Base-by-base conservation (phyloP, 1,139 yeast species). In the Suhomyces anneliseae region DNA sequence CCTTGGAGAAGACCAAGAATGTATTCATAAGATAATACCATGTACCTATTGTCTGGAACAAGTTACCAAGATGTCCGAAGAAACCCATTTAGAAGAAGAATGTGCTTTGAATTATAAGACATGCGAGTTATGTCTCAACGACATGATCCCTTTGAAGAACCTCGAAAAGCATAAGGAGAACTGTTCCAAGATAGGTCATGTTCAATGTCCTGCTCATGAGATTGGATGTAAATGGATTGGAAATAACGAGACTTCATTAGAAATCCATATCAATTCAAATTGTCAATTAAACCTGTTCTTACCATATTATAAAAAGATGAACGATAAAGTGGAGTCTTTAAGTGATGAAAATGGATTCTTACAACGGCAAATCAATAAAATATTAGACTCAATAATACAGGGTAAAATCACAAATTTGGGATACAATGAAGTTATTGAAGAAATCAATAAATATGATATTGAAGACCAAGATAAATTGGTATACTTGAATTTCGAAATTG, bases 331-430 rank as follows among this genome's bases (percentile, higher is more conserved):
- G 34, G 50, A 44, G n/a, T 35, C 43, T 6, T 40, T 51, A 11
- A 46, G 48, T n/a, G 39, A 39, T 2, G 63, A 61, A 29, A 61
- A 74, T 47, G 47, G 45, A n/a, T 64, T 60, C 44, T 56, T 74
- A 36, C 79, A 73, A 46, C 55, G 61, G 31, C 83, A 79, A 55
- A 65, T 80, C 38, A 70, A 77, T 42, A 70, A 70, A 45, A 72
- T 80, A 3, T 61, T 79, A 50, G 77, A 75, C 54, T 74, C 79
- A 42, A 68, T 79, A 7, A 66, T 76, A 5, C 82, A 74, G 51
- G 84, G 84, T 1, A 78, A 73, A 53, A 62, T 79, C 32, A 74
- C 82, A 7, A 79, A 79, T 54, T 59, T 79, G 24, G 84, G 84
- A 0, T 78, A 76, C 54, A 67, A 70, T 44, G 74, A 77, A 45